Evolutionary conservation across 1,139 yeast genomes (phyloP), one percentile per base, ranked within the genome.

Genomic region (Pichiaceae sp.): DNA sequence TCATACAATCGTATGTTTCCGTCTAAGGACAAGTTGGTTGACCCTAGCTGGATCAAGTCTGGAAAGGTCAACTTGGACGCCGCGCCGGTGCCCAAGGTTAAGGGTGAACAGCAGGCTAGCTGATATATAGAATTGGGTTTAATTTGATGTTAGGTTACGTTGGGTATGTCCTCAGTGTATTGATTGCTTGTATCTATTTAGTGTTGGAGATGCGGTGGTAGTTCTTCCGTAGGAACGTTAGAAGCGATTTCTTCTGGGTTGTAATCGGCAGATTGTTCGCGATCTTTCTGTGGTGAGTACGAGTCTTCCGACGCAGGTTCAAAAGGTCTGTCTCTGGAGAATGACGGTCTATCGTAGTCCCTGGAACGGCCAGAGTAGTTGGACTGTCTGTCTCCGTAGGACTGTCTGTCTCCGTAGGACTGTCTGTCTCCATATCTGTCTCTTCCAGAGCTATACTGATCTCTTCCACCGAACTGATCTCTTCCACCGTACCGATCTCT

Each of bases 181-280:
- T 85, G 95, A 36, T 83, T 94, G 49, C 93, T 81, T 64, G 91
- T 72, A 65, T 89, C 86, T 57, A 72, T 82, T 64, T 91, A 98
- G 49, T 91, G 70, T 50, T 87, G 96, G 30, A 91, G 87, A 37
- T 94, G 73, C 38, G 94, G 83, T 49, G 94, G 95, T 36, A 93
- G 75, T 60, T 91, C 91, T 55, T 86, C 85, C n/a, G n/a, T n/a
- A n/a, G n/a, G n/a, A n/a, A n/a, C n/a, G n/a, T n/a, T n/a, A n/a
- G n/a, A n/a, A n/a, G n/a, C n/a, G n/a, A n/a, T n/a, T n/a, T n/a
- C n/a, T n/a, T n/a, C n/a, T n/a, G n/a, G n/a, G n/a, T n/a, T n/a
- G n/a, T n/a, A n/a, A n/a, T n/a, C n/a, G n/a, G n/a, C n/a, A n/a
- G n/a, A n/a, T n/a, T n/a, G n/a, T n/a, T n/a, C n/a, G n/a, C n/a